Base-by-base conservation (phyloP, 306 rosid genomes). In the Fragaria ananassa region DNA sequence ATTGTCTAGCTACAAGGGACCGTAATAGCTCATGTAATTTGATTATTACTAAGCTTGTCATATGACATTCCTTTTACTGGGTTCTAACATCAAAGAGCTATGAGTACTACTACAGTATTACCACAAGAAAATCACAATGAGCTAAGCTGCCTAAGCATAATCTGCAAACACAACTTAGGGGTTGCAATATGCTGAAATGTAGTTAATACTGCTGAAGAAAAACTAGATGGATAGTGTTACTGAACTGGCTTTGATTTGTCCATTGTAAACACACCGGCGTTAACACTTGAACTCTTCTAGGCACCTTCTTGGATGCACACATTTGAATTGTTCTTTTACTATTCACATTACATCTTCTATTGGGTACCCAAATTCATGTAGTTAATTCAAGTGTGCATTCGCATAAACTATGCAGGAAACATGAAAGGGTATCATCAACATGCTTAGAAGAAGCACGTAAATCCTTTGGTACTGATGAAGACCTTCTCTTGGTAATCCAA, bases 401-500 rank as follows among this genome's bases (percentile, higher is more conserved):
- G 8, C 31, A 19, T 57, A 71, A 35, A 46, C 64, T 72, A 2
- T 86, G 87, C 87, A 95, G 99, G 86, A 87, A 89, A 71, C 89
- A 87, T 44, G 87, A 86, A 82, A 86, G 85, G 90, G 81, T 95
- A 53, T 87, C 98, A 37, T 91, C 92, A 27, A 79, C 87, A 61
- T 89, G 91, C 76, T 87, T 95, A 60, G 91, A 92, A 85, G 97
- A 89, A 87, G 93, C 97, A 69, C 97, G 98, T 60, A 92, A 89
- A 83, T 83, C 92, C 89, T 95, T 89, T 68, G 99, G 99, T 64
- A 95, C 99, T 21, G 97, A 95, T 79, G 99, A 95, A 82, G 99
- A 95, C 85, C 87, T 95, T 86, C 91, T 95, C 70, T 82, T 95
- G 93, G 97, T 95, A 92, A 84, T 81, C 47, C 70, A 46, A 49